Conservation (phyloP, 768 basidiomycete species). For the Panaeolus cyanescens region DNA sequence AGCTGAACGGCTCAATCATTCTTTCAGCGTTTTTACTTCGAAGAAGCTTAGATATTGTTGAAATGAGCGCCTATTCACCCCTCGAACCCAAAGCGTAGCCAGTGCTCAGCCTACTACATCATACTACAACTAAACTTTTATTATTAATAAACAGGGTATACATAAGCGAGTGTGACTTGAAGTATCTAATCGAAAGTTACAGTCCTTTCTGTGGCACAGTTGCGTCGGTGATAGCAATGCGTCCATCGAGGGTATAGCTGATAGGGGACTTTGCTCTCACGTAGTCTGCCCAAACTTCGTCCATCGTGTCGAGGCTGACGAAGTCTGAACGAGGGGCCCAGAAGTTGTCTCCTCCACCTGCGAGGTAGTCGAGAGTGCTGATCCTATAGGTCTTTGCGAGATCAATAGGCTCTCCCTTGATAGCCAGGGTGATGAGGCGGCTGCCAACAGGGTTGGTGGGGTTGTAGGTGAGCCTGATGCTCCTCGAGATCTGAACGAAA, state of each 20-base stretch:
- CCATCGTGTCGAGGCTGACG: constrained; percentile 31
- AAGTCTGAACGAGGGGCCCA: constrained; percentile 28
- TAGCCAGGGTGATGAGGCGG: constrained; percentile 29
- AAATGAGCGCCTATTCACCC: too few species aligned
- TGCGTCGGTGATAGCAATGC: constrained; percentile 22
- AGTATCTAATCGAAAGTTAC: background rate
- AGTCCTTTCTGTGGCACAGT: constrained; percentile 19
- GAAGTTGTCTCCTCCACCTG: constrained; percentile 37
- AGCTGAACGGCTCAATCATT: too few species aligned
- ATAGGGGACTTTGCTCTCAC: constrained; percentile 25
- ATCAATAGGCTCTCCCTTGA: constrained; percentile 27
- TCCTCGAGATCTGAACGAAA: constrained; percentile 43
- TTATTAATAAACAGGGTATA: too few species aligned
- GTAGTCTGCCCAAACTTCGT: constrained; percentile 33
- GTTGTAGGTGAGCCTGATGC: constrained; percentile 35
- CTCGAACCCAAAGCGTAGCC: too few species aligned
- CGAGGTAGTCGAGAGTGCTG: constrained; percentile 35
- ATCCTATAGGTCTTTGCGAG: constrained; percentile 27
- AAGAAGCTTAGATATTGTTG: too few species aligned
- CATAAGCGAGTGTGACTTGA: too few species aligned
- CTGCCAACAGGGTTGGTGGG: constrained; percentile 25
- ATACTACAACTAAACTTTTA: too few species aligned
- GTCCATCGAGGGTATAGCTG: constrained; percentile 22
- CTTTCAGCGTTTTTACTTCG: too few species aligned
- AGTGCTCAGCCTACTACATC: too few species aligned